Base-by-base conservation (phyloP, 73 alveolate species). In the Diophrys appendiculata region DNA sequence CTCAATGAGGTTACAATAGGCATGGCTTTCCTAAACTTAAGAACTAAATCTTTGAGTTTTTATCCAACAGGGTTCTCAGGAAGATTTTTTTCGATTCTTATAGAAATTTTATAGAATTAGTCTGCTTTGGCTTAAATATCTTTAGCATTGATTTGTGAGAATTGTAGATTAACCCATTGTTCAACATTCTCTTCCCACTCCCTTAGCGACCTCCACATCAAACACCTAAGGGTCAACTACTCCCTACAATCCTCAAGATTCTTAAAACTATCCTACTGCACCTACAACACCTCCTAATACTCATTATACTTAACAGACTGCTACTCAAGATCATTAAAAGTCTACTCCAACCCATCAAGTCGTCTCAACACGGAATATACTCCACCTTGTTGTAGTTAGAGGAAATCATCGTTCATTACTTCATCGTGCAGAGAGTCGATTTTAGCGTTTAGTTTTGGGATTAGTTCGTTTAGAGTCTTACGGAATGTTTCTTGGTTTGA, bases 1-100 rank as follows among this genome's bases (percentile, higher is more conserved):
- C n/a, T n/a, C n/a, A n/a, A n/a, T 8, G 96, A 94, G 25, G 78
- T 78, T 0, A 93, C 98, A 0, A 93, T 95, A 55, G 98, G 98
- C 92, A 93, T 93, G 11, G 98, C 91, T 68, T 85, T 95, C 75
- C 90, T 91, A 60, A 91, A 93, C 24, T 87, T 78, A 78, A 85
- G 88, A 14, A 93, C 98, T 65, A 84, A 68, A 11, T 73, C 56
- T 77, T 91, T 88, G 2, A 93, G 77, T 35, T 89, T 77, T 23
- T 74, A 31, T 28, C 90, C 84, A 0, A 89, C 91, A 25, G 94
- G 91, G 76, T 90, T 86, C 29, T 84, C 93, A 32, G 95, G 91
- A 0, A 93, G 91, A 53, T 81, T 84, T 77, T 91, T 91, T 71
- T 91, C 97, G 34, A 96, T 88, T 68, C 97, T 79, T 68, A 71